Conservation (phyloP, 1,139 yeast species). For the Suhomyces taliae region DNA sequence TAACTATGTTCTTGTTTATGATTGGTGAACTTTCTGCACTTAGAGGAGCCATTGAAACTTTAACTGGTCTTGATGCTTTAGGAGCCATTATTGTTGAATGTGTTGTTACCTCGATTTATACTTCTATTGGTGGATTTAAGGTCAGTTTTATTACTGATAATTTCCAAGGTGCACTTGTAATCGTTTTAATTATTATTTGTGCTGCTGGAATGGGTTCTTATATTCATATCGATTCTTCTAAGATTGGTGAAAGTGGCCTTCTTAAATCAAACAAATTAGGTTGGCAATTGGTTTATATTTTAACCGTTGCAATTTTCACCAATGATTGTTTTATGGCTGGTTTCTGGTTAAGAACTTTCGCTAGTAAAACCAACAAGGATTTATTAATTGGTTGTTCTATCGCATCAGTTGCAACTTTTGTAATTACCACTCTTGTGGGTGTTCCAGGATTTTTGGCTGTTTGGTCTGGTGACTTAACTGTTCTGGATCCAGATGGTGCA, state of each 20-base stretch:
- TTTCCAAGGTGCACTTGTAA: conserved; percentile 76
- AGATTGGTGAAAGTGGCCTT: conserved; percentile 64
- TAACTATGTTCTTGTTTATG: conserved; percentile 86
- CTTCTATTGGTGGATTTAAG: conserved; percentile 85
- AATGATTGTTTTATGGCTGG: conserved; percentile 91
- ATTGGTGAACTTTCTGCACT: conserved; percentile 84
- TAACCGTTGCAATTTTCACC: conserved; percentile 83
- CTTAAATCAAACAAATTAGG: conserved; percentile 70
- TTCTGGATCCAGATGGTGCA: conserved; percentile 60
- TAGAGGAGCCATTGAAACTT: conserved; percentile 68
- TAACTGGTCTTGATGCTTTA: conserved; percentile 78
- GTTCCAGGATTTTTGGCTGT: conserved; percentile 85
- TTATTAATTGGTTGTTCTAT: conserved; percentile 71
- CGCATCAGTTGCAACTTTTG: conserved; percentile 67
- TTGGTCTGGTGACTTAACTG: conserved; percentile 75
- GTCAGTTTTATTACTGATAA: conserved; percentile 89
- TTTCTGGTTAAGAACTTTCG: conserved; percentile 93
- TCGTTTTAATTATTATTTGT: conserved; percentile 66
- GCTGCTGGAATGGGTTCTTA: conserved; percentile 80
- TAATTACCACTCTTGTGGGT: conserved; percentile 71
- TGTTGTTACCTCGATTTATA: conserved; percentile 82
- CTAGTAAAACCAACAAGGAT: conserved; percentile 76
- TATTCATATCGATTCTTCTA: conserved; percentile 63
- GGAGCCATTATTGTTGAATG: conserved; percentile 87
- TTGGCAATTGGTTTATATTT: conserved; percentile 85